Base-by-base conservation (phyloP, 257 asterid genomes). In the Prunella vulgaris region DNA sequence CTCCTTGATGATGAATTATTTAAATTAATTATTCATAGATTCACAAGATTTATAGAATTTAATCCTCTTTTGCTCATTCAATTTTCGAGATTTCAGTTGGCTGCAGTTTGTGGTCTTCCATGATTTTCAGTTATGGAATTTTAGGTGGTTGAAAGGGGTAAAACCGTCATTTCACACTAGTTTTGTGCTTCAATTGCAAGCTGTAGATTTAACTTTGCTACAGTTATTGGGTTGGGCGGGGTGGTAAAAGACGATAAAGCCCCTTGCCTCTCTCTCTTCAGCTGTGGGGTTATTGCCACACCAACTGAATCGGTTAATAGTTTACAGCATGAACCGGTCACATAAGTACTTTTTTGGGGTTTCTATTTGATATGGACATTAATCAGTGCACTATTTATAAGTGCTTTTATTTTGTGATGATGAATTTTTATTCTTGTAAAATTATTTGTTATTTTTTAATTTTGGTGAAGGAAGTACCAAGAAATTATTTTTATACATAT, bases 161-260 rank as follows among this genome's bases (percentile, higher is more conserved):
- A 18, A 67, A 64, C 68, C 71, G 92, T 84, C 79, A 73, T 77
- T 71, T 9, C 38, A 15, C 33, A 0, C 14, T 9, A 24, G 60
- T 69, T 18, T 72, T 49, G 59, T 9, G 24, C 35, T 68, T 74
- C 66, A 80, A 51, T 70, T 77, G 68, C 69, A 13, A 64, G 33
- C 74, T 21, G 25, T 68, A 46, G 71, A 75, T 62, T 42, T 8
- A 42, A 13, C 5, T 17, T 75, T 69, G 74, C 44, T 78, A 30
- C 60, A 38, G 59, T 12, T 40, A 54, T 10, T 69, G 38, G 62
- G 35, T 25, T 68, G 56, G 80, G 33, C 76, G 69, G 81, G 54
- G 46, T 67, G 59, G 72, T 59, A 38, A 52, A 81, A 68, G 85
- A 78, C 89, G 32, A 71, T 37, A 76, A 72, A 38, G 74, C 75